Conservation (phyloP, 1,139 yeast genomes). For the Yamadazyma mexicana region DNA sequence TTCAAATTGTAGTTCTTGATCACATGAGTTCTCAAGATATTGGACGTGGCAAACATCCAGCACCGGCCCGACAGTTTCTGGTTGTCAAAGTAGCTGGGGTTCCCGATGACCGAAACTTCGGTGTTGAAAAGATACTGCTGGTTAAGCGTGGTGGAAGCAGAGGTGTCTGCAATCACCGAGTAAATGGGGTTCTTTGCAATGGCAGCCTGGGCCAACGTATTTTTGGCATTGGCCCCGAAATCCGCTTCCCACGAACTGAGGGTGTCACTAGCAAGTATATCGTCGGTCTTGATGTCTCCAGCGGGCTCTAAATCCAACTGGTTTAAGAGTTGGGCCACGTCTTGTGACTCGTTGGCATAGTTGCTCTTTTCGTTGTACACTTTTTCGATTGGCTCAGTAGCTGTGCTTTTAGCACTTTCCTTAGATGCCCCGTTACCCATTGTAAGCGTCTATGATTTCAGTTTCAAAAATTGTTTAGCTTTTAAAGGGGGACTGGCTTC, state of each 20-base stretch:
- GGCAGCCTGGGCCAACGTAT: slow-evolving; percentile 59
- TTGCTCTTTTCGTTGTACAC: slow-evolving; percentile 5
- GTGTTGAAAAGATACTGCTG: slow-evolving; percentile 58
- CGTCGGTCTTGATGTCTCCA: slow-evolving; percentile 13
- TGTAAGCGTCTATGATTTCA: too few relatives aligned
- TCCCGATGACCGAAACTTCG: slow-evolving; percentile 62
- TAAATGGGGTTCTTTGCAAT: slow-evolving; percentile 52
- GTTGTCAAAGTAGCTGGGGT: slow-evolving; percentile 61
- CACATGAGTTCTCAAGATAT: slow-evolving; percentile 63
- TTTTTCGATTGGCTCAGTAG: neutral
- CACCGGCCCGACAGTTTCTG: slow-evolving; percentile 79
- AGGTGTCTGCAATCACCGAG: slow-evolving; percentile 38
- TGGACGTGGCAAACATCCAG: slow-evolving; percentile 85
- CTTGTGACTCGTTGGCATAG: neutral
- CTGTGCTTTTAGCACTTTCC: too few relatives aligned
- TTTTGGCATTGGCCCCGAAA: slow-evolving; percentile 52
- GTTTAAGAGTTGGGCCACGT: slow-evolving; percentile 3
- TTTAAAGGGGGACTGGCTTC: too few relatives aligned
- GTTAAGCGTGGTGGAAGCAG: slow-evolving; percentile 20
- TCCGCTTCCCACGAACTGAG: slow-evolving; percentile 52
- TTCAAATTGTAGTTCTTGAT: slow-evolving; percentile 64
- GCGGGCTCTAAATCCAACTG: slow-evolving; percentile 6
- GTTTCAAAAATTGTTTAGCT: too few relatives aligned
- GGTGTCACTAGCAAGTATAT: neutral
- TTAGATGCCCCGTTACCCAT: too few relatives aligned